Conservation (phyloP, 2,329 filamentous ascomycete genomes). For the Aspergillus piperis region DNA sequence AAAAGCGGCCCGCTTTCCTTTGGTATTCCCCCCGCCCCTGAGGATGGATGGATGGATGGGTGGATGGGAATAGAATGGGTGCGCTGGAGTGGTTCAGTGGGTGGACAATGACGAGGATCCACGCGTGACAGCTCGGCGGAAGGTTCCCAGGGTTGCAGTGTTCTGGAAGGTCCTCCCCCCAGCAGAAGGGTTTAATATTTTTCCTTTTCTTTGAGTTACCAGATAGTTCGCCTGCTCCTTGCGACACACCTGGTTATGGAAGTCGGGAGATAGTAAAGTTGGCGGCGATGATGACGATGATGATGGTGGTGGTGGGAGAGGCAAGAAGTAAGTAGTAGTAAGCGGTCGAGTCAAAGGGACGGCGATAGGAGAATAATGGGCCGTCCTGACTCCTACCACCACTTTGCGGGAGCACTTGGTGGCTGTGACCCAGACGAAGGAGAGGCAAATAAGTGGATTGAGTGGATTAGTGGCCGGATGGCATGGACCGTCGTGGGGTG, state of each 20-base stretch:
- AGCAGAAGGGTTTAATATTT: not conserved
- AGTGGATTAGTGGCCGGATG: constrained; percentile 1
- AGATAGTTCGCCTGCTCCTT: not conserved
- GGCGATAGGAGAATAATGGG: not conserved
- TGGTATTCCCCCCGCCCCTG: constrained; percentile 20
- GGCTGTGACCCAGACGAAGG: not conserved
- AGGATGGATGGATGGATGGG: constrained; percentile 5
- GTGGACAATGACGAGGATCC: constrained; percentile 12
- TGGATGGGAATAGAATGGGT: not conserved
- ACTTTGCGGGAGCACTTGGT: not conserved
- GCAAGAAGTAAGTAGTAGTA: not conserved
- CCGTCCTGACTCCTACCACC: not conserved
- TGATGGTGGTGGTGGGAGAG: not conserved
- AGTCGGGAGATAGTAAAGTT: not conserved
- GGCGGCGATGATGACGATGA: not conserved
- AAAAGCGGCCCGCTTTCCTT: constrained; percentile 14
- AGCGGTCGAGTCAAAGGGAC: not conserved
- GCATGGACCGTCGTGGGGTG: constrained; percentile 3
- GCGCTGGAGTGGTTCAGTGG: constrained; percentile 7
- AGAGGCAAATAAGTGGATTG: not conserved
- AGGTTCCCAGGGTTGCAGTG: constrained; percentile 5
- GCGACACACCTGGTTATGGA: not conserved
- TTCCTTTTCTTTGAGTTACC: not conserved
- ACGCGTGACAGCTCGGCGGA: constrained; percentile 10
- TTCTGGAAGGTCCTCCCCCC: not conserved